A percentile compares a stretch with the other conserved stretches of the same genome.
Evolutionary conservation across 805 yeast genomes (phyloP).

Genomic region (Metschnikowia hibisci): DNA sequence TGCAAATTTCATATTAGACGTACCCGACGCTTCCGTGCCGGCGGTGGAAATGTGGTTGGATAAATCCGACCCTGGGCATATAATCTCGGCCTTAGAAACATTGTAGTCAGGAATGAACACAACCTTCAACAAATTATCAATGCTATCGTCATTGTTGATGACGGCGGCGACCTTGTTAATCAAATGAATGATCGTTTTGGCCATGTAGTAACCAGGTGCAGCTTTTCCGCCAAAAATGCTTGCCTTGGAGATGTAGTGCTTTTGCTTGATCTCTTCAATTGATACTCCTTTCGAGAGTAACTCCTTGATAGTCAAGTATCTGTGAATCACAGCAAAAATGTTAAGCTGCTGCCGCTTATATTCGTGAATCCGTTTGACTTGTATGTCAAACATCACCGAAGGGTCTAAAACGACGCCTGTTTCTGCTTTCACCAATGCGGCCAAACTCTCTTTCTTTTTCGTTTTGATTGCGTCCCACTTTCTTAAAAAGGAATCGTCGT

Average conservation of each 20-base stretch:
- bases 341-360: constrained; percentile 93
- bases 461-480: constrained; percentile 71
- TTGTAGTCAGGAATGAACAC: constrained; percentile 89
- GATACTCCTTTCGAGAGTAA: constrained; percentile 48
- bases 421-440: constrained; percentile 59
- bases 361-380: constrained; percentile 93
- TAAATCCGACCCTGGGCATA: constrained; percentile 84
- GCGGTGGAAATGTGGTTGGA: constrained; percentile 95
- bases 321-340: constrained; percentile 81
- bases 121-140: constrained; percentile 75
- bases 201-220: constrained; percentile 97
- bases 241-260: constrained; percentile 68
- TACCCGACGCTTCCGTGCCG: constrained; percentile 95
- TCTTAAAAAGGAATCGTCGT: constrained; percentile 63
- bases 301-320: constrained; percentile 74
- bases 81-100: constrained; percentile 89
- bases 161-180: constrained; percentile 78
- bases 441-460: constrained; percentile 64
- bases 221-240: constrained; percentile 90
- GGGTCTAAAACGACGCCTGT: constrained; percentile 68
- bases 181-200: constrained; percentile 83
- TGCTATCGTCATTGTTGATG: constrained; percentile 70
- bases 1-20: constrained; percentile 93
- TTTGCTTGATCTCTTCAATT: constrained; percentile 50
- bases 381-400: constrained; percentile 78